Base-by-base conservation (phyloP, 176 grass and related monocot species). In the Musa acuminata region DNA sequence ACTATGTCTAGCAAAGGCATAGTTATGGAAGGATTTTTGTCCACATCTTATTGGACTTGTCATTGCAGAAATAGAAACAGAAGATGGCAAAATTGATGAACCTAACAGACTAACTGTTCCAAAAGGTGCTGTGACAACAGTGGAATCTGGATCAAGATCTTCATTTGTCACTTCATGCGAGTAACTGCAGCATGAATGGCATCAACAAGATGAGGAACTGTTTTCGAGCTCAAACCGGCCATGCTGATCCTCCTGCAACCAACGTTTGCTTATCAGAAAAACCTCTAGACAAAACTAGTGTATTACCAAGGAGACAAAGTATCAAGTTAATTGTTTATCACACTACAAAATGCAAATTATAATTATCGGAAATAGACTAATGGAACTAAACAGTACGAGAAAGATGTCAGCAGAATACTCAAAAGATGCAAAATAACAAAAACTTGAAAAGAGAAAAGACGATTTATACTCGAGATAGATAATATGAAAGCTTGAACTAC, bases 211-310 rank as follows among this genome's bases (percentile, higher is more conserved):
- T 85, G 82, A n/a, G 86, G 80, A 14, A 93, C 74, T 8, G 80
- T 93, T 77, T 78, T 87, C 12, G 64, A 49, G 82, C 51, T 93
- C 75, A 98, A 82, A 71, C 94, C 94, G 26, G 94, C 94, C 94
- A 98, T 98, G 78, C 94, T 98, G 78, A 98, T 98, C 79, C 94
- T 89, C 94, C 94, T 98, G 94, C 76, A 84, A 55, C 54, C 79
- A 76, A 53, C 63, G 77, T 66, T 48, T 23, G 74, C 1, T 21
- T 8, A 6, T 62, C 73, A 77, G 52, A 54, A 80, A 59, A 20
- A 83, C 77, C 57, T 76, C 11, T 65, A 26, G 11, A 27, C 35
- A 43, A 43, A 43, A 4, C 35, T 43, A 43, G 3, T 43, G 35
- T 6, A 6, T 0, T 43, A 43, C 35, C 35, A 43, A 6, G 35